phyloP scores from a whole-genome alignment of 495 filamentous ascomycete genomes.

The Aspergillus sclerotiicarbonarius region DNA sequence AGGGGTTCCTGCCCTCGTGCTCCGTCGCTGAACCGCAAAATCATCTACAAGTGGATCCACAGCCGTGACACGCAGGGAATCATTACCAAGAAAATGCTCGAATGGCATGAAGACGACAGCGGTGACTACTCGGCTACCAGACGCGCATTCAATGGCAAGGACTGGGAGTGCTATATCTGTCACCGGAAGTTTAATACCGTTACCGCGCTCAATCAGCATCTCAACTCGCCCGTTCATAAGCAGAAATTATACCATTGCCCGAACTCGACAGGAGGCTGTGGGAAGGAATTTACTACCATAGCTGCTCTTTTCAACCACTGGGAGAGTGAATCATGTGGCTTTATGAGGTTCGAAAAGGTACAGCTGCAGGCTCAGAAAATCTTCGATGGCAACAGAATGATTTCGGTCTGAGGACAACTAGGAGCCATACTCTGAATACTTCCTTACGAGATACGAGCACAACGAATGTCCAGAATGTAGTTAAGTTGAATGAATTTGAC shows the following conservation, averaged over 20 bases:
- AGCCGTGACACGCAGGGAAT: constrained; percentile 32
- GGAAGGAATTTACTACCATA: constrained; percentile 44
- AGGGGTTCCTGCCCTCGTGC: constrained; percentile 38
- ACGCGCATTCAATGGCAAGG: constrained; percentile 35
- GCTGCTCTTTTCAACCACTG: constrained; percentile 53
- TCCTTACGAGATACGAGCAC: too few relatives aligned
- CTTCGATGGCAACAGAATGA: background rate
- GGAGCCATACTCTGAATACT: background rate
- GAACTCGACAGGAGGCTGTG: constrained; percentile 32
- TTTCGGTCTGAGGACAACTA: background rate
- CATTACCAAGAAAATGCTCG: constrained; percentile 43
- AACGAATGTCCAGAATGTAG: too few relatives aligned
- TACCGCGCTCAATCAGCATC: constrained; percentile 29
- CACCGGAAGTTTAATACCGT: constrained; percentile 30
- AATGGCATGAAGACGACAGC: constrained; percentile 26
- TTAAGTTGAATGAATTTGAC: too few relatives aligned
- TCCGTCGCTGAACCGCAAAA: constrained; percentile 34
- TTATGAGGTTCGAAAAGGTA: constrained; percentile 48
- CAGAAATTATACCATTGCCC: constrained; percentile 55
- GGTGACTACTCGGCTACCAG: constrained; percentile 20
- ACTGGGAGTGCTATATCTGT: constrained; percentile 49
- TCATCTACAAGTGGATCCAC: constrained; percentile 31
- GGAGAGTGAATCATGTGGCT: constrained; percentile 53
- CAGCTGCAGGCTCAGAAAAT: constrained; percentile 7
- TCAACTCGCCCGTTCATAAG: constrained; percentile 40